Conservation (phyloP, 2,329 filamentous ascomycete species). For the Aspergillus neoniger region DNA sequence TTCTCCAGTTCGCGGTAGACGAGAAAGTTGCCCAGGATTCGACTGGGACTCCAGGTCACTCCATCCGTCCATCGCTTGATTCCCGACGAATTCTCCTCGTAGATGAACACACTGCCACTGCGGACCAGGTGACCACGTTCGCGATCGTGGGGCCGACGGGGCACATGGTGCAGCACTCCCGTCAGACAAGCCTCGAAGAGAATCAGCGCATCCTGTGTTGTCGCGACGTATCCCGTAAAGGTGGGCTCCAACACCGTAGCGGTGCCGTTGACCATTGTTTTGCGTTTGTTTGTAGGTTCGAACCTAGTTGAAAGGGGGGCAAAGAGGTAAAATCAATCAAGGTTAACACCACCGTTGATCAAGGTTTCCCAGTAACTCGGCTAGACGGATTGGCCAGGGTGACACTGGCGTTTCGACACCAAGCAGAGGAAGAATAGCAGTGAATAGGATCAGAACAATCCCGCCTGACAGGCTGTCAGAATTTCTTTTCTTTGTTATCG, state of each 20-base stretch:
- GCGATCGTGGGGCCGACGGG: slow-evolving; percentile 81
- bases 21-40: slow-evolving; percentile 80
- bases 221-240: slow-evolving; percentile 67
- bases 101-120: slow-evolving; percentile 86
- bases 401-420: slow-evolving; percentile 9
- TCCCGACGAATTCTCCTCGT: slow-evolving; percentile 85
- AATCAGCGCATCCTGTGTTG: slow-evolving; percentile 73
- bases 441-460: background rate
- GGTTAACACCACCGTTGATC: slow-evolving; percentile 24
- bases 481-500: background rate
- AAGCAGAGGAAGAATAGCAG: background rate
- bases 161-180: slow-evolving; percentile 71
- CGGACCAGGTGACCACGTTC: slow-evolving; percentile 75
- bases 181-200: slow-evolving; percentile 77
- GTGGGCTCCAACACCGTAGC: slow-evolving; percentile 61
- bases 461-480: slow-evolving; percentile 1
- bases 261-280: slow-evolving; percentile 46
- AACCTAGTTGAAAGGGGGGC: slow-evolving; percentile 22
- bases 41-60: slow-evolving; percentile 85
- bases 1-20: slow-evolving; percentile 81
- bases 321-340: slow-evolving; percentile 24
- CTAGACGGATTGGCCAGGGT: slow-evolving; percentile 9
- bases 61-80: slow-evolving; percentile 96
- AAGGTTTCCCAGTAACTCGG: slow-evolving; percentile 23
- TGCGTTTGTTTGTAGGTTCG: slow-evolving; percentile 16